phyloP scores from a whole-genome alignment of 164 flowering plant species.

The Vitis rupestris region DNA sequence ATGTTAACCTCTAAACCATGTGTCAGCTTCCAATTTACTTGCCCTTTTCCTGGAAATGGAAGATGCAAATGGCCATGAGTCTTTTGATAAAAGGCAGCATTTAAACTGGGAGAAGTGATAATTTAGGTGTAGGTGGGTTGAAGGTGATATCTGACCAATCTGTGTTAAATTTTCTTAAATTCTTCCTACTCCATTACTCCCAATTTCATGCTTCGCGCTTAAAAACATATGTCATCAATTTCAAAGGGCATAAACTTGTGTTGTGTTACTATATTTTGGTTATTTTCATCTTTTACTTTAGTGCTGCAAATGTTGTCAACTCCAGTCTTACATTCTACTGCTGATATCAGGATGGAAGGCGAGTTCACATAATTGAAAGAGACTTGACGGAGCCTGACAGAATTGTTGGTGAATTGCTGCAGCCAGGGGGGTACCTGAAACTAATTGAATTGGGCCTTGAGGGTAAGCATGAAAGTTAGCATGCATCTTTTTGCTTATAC shows the following conservation, averaged over 20 bases:
- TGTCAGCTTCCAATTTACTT: too few relatives aligned
- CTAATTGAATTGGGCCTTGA: conserved; percentile 52
- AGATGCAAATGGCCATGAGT: too few relatives aligned
- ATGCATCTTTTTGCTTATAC: neutral
- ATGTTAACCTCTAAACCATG: too few relatives aligned
- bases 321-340: neutral
- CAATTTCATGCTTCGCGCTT: neutral
- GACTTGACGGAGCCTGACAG: conserved; percentile 46
- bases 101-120: too few relatives aligned
- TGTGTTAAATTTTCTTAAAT: too few relatives aligned
- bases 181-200: too few relatives aligned
- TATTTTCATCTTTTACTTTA: neutral
- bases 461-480: conserved; percentile 24
- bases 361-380: conserved; percentile 55
- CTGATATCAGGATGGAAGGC: conserved; percentile 41
- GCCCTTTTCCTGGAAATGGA: too few relatives aligned
- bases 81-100: too few relatives aligned
- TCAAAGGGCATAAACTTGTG: neutral
- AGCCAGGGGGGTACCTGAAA: conserved; percentile 57
- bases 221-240: neutral
- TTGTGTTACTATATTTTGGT: neutral
- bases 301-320: neutral
- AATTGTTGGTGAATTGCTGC: conserved; percentile 54
- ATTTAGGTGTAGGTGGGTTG: too few relatives aligned
- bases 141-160: too few relatives aligned